These are phyloP conservation scores for Hypsizygus marmoreus DNA, from an alignment of 768 basidiomycete species.

Conservation along the genomic window DNA sequence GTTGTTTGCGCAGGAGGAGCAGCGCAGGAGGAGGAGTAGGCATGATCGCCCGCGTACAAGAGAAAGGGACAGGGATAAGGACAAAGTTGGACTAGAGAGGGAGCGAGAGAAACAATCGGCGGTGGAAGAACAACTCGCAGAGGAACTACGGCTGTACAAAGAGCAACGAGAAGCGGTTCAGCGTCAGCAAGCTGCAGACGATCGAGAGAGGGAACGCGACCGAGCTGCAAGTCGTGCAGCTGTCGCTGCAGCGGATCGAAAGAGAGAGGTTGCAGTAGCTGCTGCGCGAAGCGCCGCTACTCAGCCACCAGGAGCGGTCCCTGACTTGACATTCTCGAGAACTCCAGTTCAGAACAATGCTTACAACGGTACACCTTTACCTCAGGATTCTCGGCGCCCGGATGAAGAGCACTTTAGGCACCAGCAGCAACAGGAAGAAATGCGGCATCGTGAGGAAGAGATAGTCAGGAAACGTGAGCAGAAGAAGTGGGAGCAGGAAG, in stretches of 20 bases:
- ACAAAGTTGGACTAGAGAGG: no score
- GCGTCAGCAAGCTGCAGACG: no score
- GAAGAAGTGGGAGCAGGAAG: conserved; percentile 56
- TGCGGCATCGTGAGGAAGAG: conserved; percentile 49
- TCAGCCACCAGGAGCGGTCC: conserved; percentile 8
- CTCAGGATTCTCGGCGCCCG: conserved; percentile 7
- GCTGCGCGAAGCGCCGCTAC: conserved; percentile 24
- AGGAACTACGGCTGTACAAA: no score
- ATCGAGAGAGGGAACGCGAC: no score
- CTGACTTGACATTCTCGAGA: conserved; percentile 33
- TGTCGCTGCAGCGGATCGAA: conserved; percentile 22
- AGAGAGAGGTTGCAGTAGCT: conserved; percentile 37
- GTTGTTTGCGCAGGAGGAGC: conserved; percentile 25
- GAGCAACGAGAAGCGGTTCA: no score
- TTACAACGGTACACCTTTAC: neutral
- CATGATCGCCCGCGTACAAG: no score
- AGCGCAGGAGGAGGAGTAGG: conserved; percentile 30
- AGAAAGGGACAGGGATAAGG: conserved; percentile 14
- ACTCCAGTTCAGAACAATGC: conserved; percentile 20
- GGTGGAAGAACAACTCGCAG: no score
- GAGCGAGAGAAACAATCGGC: no score
- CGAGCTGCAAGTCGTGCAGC: no score
- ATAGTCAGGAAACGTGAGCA: conserved; percentile 37
- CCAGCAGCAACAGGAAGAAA: conserved; percentile 44
- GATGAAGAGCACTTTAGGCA: conserved; percentile 20